phyloP scores from a whole-genome alignment of 164 flowering plant genomes.

The Stephania cephalantha region DNA sequence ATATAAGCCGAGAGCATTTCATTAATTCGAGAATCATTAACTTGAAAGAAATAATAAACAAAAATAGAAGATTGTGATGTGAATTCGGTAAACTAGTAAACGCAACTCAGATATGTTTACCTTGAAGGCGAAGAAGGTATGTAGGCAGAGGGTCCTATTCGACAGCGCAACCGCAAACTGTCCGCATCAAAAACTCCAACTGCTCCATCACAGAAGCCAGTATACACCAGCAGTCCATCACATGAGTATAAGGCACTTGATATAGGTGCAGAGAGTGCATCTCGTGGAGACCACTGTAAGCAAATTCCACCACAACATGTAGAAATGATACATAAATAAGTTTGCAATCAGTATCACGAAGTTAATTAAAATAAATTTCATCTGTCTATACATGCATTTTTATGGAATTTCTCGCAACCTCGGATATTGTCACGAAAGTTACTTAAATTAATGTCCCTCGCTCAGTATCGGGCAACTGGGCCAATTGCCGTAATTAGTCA shows the following conservation, averaged over 20 bases:
- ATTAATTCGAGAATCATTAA: background rate
- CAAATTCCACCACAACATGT: background rate
- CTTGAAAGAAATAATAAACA: background rate
- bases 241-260: slow-evolving; percentile 67
- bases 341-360: background rate
- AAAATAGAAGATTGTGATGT: background rate
- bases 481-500: too few species aligned
- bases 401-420: too few species aligned
- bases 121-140: slow-evolving; percentile 35
- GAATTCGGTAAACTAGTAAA: background rate
- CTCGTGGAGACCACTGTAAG: slow-evolving; percentile 60
- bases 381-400: too few species aligned
- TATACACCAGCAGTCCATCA: slow-evolving; percentile 49
- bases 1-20: background rate
- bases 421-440: too few species aligned
- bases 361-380: too few species aligned
- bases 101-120: slow-evolving; percentile 19
- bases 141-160: slow-evolving; percentile 61
- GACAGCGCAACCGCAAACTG: slow-evolving; percentile 50
- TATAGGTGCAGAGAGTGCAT: slow-evolving; percentile 49
- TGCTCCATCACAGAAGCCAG: slow-evolving; percentile 62
- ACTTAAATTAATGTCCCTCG: too few species aligned
- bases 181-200: slow-evolving; percentile 70
- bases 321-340: background rate
- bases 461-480: too few species aligned